Conservation (phyloP, 345 rosid genomes). For the Pseudoturritis turrita region DNA sequence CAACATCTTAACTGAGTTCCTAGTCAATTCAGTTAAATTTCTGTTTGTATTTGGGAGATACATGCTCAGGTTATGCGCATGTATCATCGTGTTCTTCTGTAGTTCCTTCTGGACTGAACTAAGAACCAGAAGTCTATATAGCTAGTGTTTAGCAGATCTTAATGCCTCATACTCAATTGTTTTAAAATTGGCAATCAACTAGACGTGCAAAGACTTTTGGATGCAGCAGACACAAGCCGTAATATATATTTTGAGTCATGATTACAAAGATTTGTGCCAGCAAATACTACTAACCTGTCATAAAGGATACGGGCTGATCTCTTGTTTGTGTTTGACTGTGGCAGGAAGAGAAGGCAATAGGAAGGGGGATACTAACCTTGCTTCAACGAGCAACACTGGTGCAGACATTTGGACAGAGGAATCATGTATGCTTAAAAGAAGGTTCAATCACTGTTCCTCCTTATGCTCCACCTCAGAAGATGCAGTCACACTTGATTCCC, state of each 20-base stretch:
- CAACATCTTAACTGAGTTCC: not conserved
- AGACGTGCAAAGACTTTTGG: not conserved
- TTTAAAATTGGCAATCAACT: not conserved
- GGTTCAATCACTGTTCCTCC: slow-evolving; percentile 98
- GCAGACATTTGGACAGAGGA: slow-evolving; percentile 94
- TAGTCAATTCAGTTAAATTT: not conserved
- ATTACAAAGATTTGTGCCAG: not conserved
- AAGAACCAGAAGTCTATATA: not conserved
- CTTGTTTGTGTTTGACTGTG: slow-evolving; percentile 6
- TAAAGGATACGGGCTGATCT: not conserved
- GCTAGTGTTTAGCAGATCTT: not conserved
- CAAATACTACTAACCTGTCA: not conserved
- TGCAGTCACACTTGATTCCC: slow-evolving; percentile 86
- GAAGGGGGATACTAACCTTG: slow-evolving; percentile 83
- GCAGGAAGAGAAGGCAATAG: slow-evolving; percentile 97
- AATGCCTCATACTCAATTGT: not conserved
- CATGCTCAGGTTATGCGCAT: not conserved
- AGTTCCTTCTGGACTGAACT: not conserved
- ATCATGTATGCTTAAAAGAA: slow-evolving; percentile 93
- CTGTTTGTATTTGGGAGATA: not conserved
- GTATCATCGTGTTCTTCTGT: not conserved
- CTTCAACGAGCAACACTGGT: slow-evolving; percentile 96
- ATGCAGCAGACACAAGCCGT: not conserved
- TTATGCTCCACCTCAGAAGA: slow-evolving; percentile 97
- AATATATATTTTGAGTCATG: not conserved